A percentile compares a stretch with the other conserved stretches of the same genome.
These are phyloP conservation scores for Cupressus sempervirens DNA, from an alignment of 75 land plant genomes.

Conservation along the genomic window DNA sequence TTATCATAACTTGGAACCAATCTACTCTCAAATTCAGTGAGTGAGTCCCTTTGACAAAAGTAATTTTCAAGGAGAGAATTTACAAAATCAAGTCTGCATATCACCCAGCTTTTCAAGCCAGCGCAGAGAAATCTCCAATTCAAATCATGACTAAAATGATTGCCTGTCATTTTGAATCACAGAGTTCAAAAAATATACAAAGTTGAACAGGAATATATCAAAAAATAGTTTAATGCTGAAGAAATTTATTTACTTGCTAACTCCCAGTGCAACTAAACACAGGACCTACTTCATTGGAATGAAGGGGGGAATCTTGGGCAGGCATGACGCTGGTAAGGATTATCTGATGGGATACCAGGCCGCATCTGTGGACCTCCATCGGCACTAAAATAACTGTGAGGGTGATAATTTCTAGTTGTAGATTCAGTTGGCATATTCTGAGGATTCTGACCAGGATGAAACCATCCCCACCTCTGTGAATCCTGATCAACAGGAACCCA, in stretches of 20 bases:
- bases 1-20: not conserved
- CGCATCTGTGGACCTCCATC: constrained; percentile 5
- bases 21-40: not conserved
- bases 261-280: not conserved
- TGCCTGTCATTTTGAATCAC: constrained; percentile 2
- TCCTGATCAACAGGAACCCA: constrained; percentile 11
- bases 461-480: constrained; percentile 12
- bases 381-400: constrained; percentile 11
- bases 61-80: constrained; percentile 1
- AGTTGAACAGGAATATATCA: not conserved
- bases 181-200: not conserved
- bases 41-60: not conserved
- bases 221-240: constrained; percentile 5
- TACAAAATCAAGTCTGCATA: not conserved
- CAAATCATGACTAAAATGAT: constrained; percentile 5
- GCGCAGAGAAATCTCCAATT: not conserved
- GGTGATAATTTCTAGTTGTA: constrained; percentile 8
- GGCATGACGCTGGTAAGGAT: constrained; percentile 9
- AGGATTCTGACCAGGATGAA: constrained; percentile 4
- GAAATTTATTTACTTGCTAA: not conserved
- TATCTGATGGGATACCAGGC: constrained; percentile 3
- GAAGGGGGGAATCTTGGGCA: constrained; percentile 7
- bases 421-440: constrained; percentile 8
- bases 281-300: not conserved
- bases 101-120: not conserved